phyloP scores from a whole-genome alignment of 495 filamentous ascomycete species.

The Cryomyces minteri region DNA sequence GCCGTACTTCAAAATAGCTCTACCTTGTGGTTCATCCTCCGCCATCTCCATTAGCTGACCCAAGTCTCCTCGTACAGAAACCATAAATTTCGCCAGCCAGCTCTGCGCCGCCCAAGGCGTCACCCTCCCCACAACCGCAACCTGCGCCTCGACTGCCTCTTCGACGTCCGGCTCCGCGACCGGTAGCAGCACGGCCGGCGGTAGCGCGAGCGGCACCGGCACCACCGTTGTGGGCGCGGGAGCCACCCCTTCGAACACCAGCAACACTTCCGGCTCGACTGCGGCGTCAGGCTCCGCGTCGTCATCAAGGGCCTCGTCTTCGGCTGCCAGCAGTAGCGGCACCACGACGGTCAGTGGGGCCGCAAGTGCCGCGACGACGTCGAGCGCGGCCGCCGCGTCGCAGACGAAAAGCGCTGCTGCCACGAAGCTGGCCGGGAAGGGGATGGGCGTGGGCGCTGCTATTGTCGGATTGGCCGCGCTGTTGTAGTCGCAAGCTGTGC shows the following conservation, averaged over 20 bases:
- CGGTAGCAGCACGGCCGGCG: background rate
- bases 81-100: slow-evolving; percentile 27
- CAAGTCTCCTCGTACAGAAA: slow-evolving; percentile 17
- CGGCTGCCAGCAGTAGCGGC: background rate
- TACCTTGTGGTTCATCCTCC: no score
- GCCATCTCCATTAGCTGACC: no score
- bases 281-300: background rate
- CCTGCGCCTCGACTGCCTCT: slow-evolving; percentile 9
- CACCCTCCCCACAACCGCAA: slow-evolving; percentile 12
- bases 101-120: slow-evolving; percentile 26
- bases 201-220: background rate
- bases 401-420: background rate
- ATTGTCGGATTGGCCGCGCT: background rate
- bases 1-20: no score
- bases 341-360: background rate
- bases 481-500: background rate
- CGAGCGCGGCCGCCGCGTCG: background rate
- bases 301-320: background rate
- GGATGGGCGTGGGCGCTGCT: background rate
- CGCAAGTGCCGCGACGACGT: background rate
- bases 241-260: background rate
- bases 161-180: background rate
- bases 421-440: slow-evolving; percentile 3
- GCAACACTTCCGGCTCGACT: background rate
- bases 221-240: background rate